phyloP scores from a whole-genome alignment of 257 asterid genomes.

The Lavandula angustifolia region DNA sequence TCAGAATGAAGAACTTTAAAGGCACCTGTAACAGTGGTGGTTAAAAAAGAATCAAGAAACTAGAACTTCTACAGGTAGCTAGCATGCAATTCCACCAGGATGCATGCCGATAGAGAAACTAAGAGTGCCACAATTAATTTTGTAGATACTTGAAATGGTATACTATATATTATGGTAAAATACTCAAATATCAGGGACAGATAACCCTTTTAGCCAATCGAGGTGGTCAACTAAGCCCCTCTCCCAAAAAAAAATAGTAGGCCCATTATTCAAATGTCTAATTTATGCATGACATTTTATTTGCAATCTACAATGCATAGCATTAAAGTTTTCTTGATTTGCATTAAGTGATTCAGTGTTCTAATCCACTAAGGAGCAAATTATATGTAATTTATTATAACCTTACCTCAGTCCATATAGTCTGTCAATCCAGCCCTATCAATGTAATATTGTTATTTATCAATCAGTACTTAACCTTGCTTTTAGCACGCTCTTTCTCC shows the following conservation, averaged over 20 bases:
- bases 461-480: slow-evolving; percentile 44
- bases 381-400: not conserved
- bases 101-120: no score
- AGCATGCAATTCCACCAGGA: not conserved
- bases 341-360: not conserved
- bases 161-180: not conserved
- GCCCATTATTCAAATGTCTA: not conserved
- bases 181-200: not conserved
- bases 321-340: not conserved
- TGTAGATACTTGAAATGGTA: not conserved
- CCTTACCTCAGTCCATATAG: not conserved
- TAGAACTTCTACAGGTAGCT: not conserved
- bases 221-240: not conserved
- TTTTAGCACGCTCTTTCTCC: slow-evolving; percentile 69
- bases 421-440: not conserved
- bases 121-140: no score
- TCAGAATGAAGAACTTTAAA: slow-evolving; percentile 1
- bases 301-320: not conserved
- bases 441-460: not conserved
- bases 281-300: not conserved
- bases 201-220: not conserved
- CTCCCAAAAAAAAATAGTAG: not conserved
- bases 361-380: not conserved
- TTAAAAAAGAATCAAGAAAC: slow-evolving; percentile 1
- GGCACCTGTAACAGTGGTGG: not conserved